phyloP scores from a whole-genome alignment of 345 rosid species.

The Acer saccharum region DNA sequence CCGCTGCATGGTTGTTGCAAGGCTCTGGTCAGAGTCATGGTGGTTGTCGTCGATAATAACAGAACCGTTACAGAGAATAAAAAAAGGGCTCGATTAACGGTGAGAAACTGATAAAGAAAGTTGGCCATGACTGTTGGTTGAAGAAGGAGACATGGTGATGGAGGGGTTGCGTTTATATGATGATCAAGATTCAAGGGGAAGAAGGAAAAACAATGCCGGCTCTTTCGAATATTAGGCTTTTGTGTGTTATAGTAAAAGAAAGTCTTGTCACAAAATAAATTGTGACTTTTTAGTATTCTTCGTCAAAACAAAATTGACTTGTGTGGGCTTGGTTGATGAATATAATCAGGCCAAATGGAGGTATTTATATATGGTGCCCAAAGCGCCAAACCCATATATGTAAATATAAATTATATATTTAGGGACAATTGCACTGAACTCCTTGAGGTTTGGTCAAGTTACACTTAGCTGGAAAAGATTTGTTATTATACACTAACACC shows the following conservation, averaged over 20 bases:
- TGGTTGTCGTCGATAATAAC: not conserved
- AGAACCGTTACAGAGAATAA: not conserved
- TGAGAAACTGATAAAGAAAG: not conserved
- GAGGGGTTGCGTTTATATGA: not conserved
- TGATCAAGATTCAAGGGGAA: not conserved
- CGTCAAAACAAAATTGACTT: too few species aligned
- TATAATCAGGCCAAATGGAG: too few species aligned
- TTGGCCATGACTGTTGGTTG: not conserved
- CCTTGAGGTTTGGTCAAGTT: too few species aligned
- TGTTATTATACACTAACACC: too few species aligned
- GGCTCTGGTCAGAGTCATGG: not conserved
- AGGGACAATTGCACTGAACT: too few species aligned
- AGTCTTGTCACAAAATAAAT: too few species aligned
- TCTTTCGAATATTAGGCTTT: not conserved
- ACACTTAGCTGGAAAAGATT: too few species aligned
- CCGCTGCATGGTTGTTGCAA: conserved; percentile 1
- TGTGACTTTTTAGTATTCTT: too few species aligned
- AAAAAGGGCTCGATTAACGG: not conserved
- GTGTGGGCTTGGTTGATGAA: too few species aligned
- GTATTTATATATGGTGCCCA: too few species aligned
- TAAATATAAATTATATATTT: too few species aligned
- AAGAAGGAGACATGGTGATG: not conserved
- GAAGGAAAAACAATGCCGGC: not conserved
- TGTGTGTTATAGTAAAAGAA: not conserved
- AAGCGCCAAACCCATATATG: too few species aligned